These are phyloP conservation scores for Penicillium glabrum DNA, from an alignment of 2,329 filamentous ascomycete species.

Conservation along the genomic window DNA sequence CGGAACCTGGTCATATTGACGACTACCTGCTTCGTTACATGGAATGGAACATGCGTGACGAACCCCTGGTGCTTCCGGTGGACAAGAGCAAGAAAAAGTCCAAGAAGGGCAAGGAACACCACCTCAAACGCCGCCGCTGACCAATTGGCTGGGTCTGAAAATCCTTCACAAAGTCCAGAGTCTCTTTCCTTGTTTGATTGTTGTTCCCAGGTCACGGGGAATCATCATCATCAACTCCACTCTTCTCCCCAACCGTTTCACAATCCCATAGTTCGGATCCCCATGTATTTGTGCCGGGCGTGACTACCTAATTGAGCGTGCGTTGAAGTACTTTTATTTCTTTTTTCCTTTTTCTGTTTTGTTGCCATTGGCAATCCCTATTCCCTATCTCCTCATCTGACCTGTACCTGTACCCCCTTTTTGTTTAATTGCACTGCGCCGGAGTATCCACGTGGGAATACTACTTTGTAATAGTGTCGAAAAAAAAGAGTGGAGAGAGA, in stretches of 20 bases:
- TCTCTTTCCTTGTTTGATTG: background rate
- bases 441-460: constrained; percentile 7
- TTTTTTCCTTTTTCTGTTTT: background rate
- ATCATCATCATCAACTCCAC: background rate
- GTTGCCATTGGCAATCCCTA: background rate
- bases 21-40: constrained; percentile 73
- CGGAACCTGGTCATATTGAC: constrained; percentile 63
- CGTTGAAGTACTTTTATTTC: background rate
- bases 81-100: constrained; percentile 51
- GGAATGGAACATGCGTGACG: constrained; percentile 56
- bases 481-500: constrained; percentile 2
- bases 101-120: constrained; percentile 50
- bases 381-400: background rate
- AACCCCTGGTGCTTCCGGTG: constrained; percentile 48
- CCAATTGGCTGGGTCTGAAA: background rate
- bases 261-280: background rate
- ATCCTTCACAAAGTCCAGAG: constrained; percentile 1
- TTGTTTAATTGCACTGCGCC: constrained; percentile 3
- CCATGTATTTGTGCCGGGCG: constrained; percentile 6
- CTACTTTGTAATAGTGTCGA: constrained; percentile 5
- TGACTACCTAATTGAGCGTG: constrained; percentile 7
- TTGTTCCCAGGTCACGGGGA: background rate
- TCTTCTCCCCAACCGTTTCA: constrained; percentile 10
- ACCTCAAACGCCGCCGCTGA: constrained; percentile 39
- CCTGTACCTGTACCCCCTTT: background rate